Base-by-base conservation (phyloP, 2,329 filamentous ascomycete species). In the Colletotrichum caudatum region DNA sequence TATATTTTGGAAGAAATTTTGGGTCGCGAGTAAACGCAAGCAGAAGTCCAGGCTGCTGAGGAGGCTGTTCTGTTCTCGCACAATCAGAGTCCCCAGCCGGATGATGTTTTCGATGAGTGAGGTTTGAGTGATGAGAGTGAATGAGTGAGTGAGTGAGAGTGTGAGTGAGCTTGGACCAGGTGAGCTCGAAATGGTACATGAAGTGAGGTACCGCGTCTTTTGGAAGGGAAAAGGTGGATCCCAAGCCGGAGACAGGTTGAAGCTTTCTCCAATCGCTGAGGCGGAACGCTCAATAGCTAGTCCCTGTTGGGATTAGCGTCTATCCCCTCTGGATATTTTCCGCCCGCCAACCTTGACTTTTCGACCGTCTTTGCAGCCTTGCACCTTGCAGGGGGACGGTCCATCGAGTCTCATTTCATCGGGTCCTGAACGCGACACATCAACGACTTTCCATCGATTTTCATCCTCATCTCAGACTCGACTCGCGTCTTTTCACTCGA, bases 371-470 rank as follows among this genome's bases (percentile, higher is more conserved):
- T 54, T 64, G 54, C 65, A 71, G 69, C 65, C 69, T 71, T 64
- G 69, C 69, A 71, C 65, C 69, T 71, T 64, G 69, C 69, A 71
- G 64, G 69, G 58, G 41, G 16, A 39, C 37, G 56, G 35, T 46
- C 37, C 16, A 44, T 7, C 35, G 53, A 69, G 69, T 59, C 65
- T 71, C 59, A 69, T 60, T 71, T 54, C 46, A 59, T 64, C 65
- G 59, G 44, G 44, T 7, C 20, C 51, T 7, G 61, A n/a, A 71
- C 69, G 65, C 65, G 65, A 69, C 54, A 69, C 54, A 23, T 29
- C 65, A 63, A 69, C 65, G 29, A 50, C 48, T 41, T 33, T 59
- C 33, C 69, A 69, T 71, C 59, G 48, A 71, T 23, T 29, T 29
- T n/a, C 16, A 62, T 62, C 59, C 29, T 37, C 33, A 26, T 18